Base-by-base conservation (phyloP, 805 yeast species). In the Kuraishia borneana region DNA sequence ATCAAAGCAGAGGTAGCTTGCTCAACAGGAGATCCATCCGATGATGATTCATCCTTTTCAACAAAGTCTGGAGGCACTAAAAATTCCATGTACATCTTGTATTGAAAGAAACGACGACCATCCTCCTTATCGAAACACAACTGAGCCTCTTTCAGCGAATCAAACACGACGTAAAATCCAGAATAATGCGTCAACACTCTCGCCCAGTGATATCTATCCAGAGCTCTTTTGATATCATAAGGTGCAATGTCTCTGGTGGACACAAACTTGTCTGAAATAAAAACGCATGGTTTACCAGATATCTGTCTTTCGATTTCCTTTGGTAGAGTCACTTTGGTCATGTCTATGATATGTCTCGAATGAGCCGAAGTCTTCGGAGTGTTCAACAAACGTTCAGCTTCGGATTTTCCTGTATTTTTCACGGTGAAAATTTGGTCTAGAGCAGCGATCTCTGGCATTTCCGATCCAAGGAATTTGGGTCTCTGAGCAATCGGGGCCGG, bases 151-250 rank as follows among this genome's bases (percentile, higher is more conserved):
- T 54, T 54, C 10, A 66, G 53, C 13, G 68, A 63, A 43, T 75
- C 74, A 54, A 85, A 85, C 1, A 83, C 76, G 26, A 84, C 61
- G 44, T 69, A 84, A 43, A 79, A 78, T 0, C 95, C 95, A 1
- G 66, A 51, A 30, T 52, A 53, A 42, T 81, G 88, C 3, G 73
- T 64, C 32, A 80, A 49, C 2, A 84, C 72, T 36, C 82, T 61
- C 0, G 75, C 69, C 76, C 85, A 80, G 36, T 69, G 71, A 47
- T 79, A 79, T 32, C 65, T 68, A 27, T 65, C 65, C 21, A 84
- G 57, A 21, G 65, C 61, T 19, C 68, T 63, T 44, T 81, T 76
- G 35, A 85, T 58, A 46, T 79, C 84, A 35, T 63, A 64, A 2
- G 74, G 59, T 12, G 65, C 58, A 1, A 76, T 62, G 34, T 62